These are phyloP conservation scores for Pseudogymnoascus verrucosus DNA, from an alignment of 2,329 filamentous ascomycete species.

Conservation along the genomic window DNA sequence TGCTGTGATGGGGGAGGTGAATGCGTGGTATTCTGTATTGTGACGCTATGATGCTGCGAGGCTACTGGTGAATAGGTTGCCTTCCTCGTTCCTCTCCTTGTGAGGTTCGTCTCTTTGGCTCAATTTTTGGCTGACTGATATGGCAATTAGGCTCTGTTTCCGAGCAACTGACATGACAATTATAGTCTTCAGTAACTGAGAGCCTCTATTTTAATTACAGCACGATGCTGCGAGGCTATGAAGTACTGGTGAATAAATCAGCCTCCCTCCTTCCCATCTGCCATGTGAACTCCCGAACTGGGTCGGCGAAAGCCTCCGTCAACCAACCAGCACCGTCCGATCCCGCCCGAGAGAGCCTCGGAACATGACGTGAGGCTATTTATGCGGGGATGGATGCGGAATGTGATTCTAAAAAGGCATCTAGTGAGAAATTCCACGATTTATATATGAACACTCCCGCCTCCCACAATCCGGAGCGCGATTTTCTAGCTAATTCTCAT, in stretches of 20 bases:
- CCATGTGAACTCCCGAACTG: not conserved
- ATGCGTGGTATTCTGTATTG: not conserved
- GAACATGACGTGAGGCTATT: not conserved
- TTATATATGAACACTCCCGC: not conserved
- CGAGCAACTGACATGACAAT: not conserved
- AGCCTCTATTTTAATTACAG: not conserved
- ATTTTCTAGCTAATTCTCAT: not conserved
- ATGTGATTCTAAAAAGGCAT: not conserved
- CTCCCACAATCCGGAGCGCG: not conserved
- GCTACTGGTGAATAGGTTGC: not conserved
- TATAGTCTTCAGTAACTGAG: not conserved
- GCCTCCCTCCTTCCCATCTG: not conserved
- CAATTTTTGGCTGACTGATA: too few species aligned
- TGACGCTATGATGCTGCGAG: not conserved
- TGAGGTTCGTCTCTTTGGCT: not conserved
- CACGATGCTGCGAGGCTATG: not conserved
- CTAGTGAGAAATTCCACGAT: not conserved
- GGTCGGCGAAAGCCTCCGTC: not conserved
- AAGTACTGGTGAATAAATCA: not conserved
- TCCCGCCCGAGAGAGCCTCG: conserved; percentile 2
- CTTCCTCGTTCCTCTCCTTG: not conserved
- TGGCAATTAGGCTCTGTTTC: not conserved
- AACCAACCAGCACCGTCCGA: not conserved
- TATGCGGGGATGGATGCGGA: not conserved
- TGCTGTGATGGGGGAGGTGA: not conserved